Percentiles rank a stretch among this genome's conserved stretches.
phyloP scores from a whole-genome alignment of 2,329 filamentous ascomycete genomes.

The Magnaporthiopsis incrustans region DNA sequence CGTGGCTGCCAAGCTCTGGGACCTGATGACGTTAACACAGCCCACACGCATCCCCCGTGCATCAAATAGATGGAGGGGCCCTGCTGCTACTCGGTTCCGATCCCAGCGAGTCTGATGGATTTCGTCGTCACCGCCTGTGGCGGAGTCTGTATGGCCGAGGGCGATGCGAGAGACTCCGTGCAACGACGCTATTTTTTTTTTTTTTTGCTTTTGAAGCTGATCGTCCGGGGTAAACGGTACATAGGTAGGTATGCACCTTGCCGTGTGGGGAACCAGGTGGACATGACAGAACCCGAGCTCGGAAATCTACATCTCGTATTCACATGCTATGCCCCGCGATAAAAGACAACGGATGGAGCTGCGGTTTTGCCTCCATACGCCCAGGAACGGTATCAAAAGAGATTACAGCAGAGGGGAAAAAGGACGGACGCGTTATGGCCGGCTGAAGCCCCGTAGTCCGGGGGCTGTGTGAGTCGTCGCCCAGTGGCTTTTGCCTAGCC shows the following conservation, averaged over 20 bases:
- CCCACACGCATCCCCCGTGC: neutral
- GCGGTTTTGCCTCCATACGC: neutral
- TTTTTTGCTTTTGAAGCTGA: neutral
- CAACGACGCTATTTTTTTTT: neutral
- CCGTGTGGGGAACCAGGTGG: neutral
- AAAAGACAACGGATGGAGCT: neutral
- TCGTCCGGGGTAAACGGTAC: neutral
- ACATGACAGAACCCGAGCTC: neutral
- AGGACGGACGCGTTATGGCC: no score
- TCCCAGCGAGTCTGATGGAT: neutral
- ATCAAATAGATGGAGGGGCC: neutral
- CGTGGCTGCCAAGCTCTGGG: neutral
- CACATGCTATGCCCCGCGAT: no score
- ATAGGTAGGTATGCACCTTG: no score
- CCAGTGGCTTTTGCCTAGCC: neutral
- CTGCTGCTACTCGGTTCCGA: no score
- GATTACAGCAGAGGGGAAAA: no score
- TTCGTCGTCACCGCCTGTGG: neutral
- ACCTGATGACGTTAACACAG: neutral
- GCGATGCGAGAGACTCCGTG: neutral
- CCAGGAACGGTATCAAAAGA: neutral
- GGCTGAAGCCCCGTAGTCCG: neutral
- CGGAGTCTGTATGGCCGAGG: neutral
- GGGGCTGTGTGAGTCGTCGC: neutral
- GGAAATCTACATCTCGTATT: neutral